Evolutionary conservation across 371 early-diverging fungal species (phyloP).

Genomic region (Umbelopsis sp.): DNA sequence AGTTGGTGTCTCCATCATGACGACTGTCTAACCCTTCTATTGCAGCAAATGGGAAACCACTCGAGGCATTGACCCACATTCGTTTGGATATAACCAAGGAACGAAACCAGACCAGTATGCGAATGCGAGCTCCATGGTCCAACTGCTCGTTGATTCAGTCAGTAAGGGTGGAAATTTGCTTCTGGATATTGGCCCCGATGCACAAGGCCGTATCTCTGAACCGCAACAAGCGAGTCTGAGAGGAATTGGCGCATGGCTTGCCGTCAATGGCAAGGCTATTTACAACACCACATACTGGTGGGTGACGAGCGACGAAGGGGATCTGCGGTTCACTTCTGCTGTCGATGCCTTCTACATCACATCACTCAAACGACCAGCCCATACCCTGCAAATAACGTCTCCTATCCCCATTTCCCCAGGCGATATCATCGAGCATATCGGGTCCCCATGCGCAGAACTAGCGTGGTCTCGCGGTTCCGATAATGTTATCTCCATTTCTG

Average conservation of each 20-base stretch:
- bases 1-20: not conserved
- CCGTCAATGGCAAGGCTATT: not conserved
- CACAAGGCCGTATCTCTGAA: conserved; percentile 26
- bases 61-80: conserved; percentile 45
- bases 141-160: conserved; percentile 31
- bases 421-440: not conserved
- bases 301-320: conserved; percentile 6
- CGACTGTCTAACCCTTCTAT: not conserved
- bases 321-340: conserved; percentile 1
- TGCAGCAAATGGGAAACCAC: conserved; percentile 45
- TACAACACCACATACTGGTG: conserved; percentile 18
- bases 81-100: conserved; percentile 40
- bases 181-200: conserved; percentile 37
- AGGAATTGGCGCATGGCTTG: conserved; percentile 2
- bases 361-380: not conserved
- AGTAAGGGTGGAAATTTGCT: conserved; percentile 41
- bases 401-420: not conserved
- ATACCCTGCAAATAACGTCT: not conserved
- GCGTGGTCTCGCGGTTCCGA: not conserved
- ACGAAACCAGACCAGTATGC: conserved; percentile 34
- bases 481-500: not conserved
- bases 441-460: not conserved
- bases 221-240: not conserved
- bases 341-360: conserved; percentile 9
- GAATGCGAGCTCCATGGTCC: conserved; percentile 24